Conservation (phyloP, 2,329 filamentous ascomycete species). For the Fusarium albidum region DNA sequence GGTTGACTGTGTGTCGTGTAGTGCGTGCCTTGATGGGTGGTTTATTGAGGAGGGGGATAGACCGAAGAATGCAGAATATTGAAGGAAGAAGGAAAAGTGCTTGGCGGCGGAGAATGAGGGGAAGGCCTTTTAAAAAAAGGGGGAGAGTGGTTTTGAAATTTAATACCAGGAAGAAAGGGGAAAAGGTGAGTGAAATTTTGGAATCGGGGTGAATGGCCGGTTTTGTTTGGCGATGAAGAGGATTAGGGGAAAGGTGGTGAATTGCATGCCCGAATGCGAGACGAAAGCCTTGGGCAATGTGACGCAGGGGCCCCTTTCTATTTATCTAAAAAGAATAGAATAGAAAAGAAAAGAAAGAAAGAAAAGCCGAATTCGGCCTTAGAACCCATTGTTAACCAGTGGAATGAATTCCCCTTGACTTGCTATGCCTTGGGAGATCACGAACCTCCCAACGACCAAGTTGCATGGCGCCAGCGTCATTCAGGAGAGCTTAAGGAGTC, state of each 20-base stretch:
- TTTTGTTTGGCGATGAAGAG: background rate
- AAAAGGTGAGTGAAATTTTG: conserved; percentile 4
- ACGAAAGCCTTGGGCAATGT: background rate
- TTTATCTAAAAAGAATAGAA: too few relatives aligned
- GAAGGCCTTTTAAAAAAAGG: background rate
- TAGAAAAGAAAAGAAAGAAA: too few relatives aligned
- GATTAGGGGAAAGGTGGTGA: background rate
- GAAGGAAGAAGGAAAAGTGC: conserved; percentile 4
- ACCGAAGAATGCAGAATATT: background rate
- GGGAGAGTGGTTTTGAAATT: conserved; percentile 3
- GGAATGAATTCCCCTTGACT: background rate
- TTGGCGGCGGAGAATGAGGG: background rate
- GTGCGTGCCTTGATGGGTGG: background rate
- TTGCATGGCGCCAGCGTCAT: too few relatives aligned
- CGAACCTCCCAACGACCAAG: conserved; percentile 6
- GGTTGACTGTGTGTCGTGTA: background rate
- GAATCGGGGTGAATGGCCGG: conserved; percentile 1
- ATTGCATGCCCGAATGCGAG: background rate
- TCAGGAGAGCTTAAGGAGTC: too few relatives aligned
- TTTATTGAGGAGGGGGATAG: background rate
- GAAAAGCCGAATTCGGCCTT: background rate
- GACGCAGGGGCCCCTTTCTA: background rate
- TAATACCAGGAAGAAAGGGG: background rate
- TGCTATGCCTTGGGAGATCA: background rate
- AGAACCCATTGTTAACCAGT: background rate